Evolutionary conservation across 306 rosid genomes (phyloP).

Genomic region (Fagus crenata): DNA sequence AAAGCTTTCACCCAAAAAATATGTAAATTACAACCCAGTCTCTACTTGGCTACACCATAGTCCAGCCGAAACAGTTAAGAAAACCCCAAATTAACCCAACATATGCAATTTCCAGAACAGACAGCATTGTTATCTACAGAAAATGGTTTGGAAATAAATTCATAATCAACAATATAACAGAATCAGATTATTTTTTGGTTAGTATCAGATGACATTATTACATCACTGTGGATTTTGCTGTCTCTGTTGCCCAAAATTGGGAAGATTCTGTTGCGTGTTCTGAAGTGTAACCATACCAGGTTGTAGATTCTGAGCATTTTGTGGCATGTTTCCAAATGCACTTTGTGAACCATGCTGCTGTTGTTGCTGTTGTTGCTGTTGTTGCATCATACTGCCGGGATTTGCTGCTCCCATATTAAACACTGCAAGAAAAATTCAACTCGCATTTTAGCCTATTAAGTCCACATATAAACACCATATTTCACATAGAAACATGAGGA

Average conservation of each 20-base stretch:
- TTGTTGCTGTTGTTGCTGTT: slow-evolving; percentile 64
- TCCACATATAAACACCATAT: neutral
- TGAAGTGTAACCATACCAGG: slow-evolving; percentile 72
- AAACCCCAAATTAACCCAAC: neutral
- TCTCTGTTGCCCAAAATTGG: slow-evolving; percentile 82
- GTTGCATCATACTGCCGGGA: slow-evolving; percentile 73
- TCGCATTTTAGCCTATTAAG: slow-evolving; percentile 18
- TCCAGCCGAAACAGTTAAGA: neutral
- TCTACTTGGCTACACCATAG: neutral
- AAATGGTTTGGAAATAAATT: neutral
- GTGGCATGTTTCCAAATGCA: slow-evolving; percentile 67
- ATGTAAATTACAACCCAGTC: neutral
- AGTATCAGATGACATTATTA: neutral
- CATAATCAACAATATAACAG: neutral
- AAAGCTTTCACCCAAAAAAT: neutral
- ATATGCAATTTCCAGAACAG: neutral
- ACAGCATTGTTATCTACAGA: slow-evolving; percentile 1
- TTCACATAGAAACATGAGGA: slow-evolving; percentile 22
- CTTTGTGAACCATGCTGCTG: slow-evolving; percentile 65
- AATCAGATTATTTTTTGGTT: too few relatives aligned
- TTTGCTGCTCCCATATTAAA: slow-evolving; percentile 80
- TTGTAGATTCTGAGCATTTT: slow-evolving; percentile 77
- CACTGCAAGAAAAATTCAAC: slow-evolving; percentile 54
- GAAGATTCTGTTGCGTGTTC: slow-evolving; percentile 66
- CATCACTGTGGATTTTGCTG: slow-evolving; percentile 80